These are phyloP conservation scores for Claviceps fusiformis DNA, from an alignment of 2,329 filamentous ascomycete genomes.

Conservation along the genomic window DNA sequence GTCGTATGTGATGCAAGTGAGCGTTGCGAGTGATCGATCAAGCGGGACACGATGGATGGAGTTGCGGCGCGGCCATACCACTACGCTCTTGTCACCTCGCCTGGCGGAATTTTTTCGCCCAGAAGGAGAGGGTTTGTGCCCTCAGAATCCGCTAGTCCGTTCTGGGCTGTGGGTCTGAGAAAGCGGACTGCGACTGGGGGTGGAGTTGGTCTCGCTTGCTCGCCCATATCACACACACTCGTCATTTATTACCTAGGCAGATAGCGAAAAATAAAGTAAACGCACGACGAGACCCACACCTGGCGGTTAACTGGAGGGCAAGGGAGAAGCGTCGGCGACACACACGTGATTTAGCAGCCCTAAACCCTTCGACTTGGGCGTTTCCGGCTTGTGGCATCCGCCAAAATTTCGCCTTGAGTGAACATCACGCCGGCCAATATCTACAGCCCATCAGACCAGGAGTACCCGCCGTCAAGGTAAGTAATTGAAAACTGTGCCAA, in stretches of 20 bases:
- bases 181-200: neutral
- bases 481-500: neutral
- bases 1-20: constrained; percentile 6
- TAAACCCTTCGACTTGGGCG: constrained; percentile 20
- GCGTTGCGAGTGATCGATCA: constrained; percentile 5
- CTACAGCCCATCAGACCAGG: constrained; percentile 22
- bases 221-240: neutral
- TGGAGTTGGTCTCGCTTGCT: neutral
- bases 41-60: constrained; percentile 4
- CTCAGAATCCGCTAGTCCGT: constrained; percentile 16
- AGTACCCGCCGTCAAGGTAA: constrained; percentile 30
- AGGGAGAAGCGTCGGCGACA: neutral
- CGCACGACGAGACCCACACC: neutral
- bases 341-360: constrained; percentile 19
- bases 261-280: neutral
- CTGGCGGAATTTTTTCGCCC: constrained; percentile 11
- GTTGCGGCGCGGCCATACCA: constrained; percentile 2
- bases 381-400: constrained; percentile 15
- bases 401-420: constrained; percentile 22
- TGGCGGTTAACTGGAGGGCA: neutral
- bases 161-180: constrained; percentile 4
- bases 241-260: neutral
- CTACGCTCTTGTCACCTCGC: neutral
- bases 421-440: constrained; percentile 22
- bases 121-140: constrained; percentile 20